phyloP scores from a whole-genome alignment of 2,329 filamentous ascomycete genomes.

The Onygenales sp. region DNA sequence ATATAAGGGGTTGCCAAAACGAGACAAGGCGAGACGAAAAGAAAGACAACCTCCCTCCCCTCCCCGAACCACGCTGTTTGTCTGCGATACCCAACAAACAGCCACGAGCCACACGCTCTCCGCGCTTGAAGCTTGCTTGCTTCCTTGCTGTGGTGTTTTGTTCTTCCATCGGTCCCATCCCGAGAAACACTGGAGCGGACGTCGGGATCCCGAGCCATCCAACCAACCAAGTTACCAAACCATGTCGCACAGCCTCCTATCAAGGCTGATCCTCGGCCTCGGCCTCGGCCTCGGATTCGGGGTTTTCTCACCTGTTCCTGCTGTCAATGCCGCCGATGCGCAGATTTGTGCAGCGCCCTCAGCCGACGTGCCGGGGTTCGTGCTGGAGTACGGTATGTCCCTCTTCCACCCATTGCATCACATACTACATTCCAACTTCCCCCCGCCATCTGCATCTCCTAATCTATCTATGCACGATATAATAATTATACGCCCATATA shows the following conservation, averaged over 20 bases:
- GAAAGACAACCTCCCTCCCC: too few species aligned
- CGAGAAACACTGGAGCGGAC: too few species aligned
- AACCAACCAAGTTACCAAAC: not conserved
- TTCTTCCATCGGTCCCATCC: too few species aligned
- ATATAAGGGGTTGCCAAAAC: too few species aligned
- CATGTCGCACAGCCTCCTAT: not conserved
- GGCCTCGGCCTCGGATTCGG: not conserved
- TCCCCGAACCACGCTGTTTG: too few species aligned
- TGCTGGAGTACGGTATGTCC: conserved; percentile 36
- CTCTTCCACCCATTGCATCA: not conserved
- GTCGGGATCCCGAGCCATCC: too few species aligned
- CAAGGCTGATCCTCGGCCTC: not conserved
- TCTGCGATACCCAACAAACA: too few species aligned
- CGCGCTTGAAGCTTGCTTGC: too few species aligned
- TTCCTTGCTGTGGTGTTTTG: too few species aligned
- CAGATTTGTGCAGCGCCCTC: not conserved
- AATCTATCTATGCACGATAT: not conserved
- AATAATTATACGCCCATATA: not conserved
- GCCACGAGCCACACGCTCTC: too few species aligned
- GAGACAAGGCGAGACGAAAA: too few species aligned
- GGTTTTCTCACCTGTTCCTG: not conserved
- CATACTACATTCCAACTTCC: not conserved
- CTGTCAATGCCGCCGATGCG: not conserved
- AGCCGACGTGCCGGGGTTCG: conserved; percentile 31
- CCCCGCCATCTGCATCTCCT: not conserved